phyloP scores from a whole-genome alignment of 148 eudicot genomes.

The Silene latifolia region DNA sequence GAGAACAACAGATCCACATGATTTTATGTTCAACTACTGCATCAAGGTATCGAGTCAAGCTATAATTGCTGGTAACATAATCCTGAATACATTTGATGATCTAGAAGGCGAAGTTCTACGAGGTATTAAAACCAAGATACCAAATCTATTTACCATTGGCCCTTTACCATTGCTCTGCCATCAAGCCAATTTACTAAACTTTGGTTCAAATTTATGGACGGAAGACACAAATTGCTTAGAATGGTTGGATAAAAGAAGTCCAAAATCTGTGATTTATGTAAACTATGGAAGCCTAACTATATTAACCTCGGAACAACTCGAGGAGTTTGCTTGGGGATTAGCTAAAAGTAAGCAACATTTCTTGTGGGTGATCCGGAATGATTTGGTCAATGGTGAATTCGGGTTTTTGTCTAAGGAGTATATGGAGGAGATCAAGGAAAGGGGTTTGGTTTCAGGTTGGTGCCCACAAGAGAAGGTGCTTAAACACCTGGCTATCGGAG shows the following conservation, averaged over 20 bases:
- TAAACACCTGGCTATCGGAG: conserved; percentile 26
- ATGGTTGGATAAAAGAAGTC: conserved; percentile 36
- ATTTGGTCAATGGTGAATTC: not conserved
- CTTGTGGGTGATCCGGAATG: conserved; percentile 26
- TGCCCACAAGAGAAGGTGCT: conserved; percentile 33
- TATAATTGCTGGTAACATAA: not conserved
- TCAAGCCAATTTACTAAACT: not conserved
- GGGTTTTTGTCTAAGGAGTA: conserved; percentile 11
- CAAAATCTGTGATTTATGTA: conserved; percentile 31
- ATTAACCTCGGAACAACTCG: conserved; percentile 12
- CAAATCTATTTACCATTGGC: conserved; percentile 15
- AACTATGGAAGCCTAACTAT: conserved; percentile 29
- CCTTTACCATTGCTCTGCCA: conserved; percentile 16
- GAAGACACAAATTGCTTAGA: conserved; percentile 36
- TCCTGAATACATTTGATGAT: conserved; percentile 22
- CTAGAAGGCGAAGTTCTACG: conserved; percentile 12
- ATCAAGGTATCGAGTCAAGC: not conserved
- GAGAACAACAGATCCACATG: conserved; percentile 7
- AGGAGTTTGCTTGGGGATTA: conserved; percentile 37
- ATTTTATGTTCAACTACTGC: conserved; percentile 1
- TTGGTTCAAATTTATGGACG: conserved; percentile 36
- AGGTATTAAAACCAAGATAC: conserved; percentile 7
- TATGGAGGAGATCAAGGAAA: conserved; percentile 19
- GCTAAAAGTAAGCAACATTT: conserved; percentile 30
- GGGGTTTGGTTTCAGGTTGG: conserved; percentile 27